phyloP scores from a whole-genome alignment of 805 yeast genomes.

The Lachancea sp. region DNA sequence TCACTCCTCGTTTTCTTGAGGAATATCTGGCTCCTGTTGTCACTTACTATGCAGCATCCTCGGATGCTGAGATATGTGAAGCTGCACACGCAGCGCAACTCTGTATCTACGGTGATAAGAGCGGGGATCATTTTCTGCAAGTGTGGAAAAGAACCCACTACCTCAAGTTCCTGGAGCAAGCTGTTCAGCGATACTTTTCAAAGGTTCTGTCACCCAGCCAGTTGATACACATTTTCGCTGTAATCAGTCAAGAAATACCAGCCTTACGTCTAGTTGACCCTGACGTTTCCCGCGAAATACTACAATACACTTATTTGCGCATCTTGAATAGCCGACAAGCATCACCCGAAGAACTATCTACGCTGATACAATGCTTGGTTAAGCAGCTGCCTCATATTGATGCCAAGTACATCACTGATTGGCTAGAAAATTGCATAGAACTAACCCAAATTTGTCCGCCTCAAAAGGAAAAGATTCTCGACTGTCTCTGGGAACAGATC shows the following conservation, averaged over 20 bases:
- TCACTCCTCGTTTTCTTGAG: constrained; percentile 6
- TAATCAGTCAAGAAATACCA: constrained; percentile 13
- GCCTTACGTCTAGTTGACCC: constrained; percentile 8
- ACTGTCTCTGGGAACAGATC: constrained; percentile 18
- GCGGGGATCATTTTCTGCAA: constrained; percentile 3
- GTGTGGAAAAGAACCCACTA: constrained; percentile 18
- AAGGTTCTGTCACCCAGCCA: constrained; percentile 18
- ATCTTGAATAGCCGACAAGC: constrained; percentile 11
- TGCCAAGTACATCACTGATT: constrained; percentile 12
- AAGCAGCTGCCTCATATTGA: constrained; percentile 17
- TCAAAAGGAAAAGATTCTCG: constrained; percentile 9
- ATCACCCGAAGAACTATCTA: constrained; percentile 9
- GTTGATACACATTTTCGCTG: constrained; percentile 15
- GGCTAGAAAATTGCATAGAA: constrained; percentile 26
- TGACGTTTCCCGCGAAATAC: constrained; percentile 16
- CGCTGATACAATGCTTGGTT: constrained; percentile 20
- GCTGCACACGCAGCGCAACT: constrained; percentile 20
- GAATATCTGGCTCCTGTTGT: constrained; percentile 12
- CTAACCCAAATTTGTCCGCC: constrained; percentile 10
- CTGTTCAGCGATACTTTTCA: constrained; percentile 14
- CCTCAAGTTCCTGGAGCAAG: constrained; percentile 11
- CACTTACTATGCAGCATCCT: constrained; percentile 8
- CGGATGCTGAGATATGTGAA: constrained; percentile 18
- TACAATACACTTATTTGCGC: constrained; percentile 20
- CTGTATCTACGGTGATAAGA: constrained; percentile 12